Evolutionary conservation across 441 rosid species (phyloP).

Genomic region (Eruca vesicaria): DNA sequence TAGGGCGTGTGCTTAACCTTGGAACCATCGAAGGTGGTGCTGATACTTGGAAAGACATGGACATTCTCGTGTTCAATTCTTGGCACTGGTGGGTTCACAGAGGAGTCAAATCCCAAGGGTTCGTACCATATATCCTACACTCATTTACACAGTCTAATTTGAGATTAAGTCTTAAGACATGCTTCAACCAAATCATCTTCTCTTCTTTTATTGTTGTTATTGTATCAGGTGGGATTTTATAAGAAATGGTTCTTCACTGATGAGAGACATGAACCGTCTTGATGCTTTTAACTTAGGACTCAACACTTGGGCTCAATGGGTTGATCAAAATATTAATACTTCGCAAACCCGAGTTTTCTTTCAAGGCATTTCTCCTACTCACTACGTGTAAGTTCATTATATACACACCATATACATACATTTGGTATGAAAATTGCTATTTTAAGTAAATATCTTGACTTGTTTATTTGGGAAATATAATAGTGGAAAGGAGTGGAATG

Average conservation of each 20-base stretch:
- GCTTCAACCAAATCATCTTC: neutral
- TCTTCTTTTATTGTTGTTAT: neutral
- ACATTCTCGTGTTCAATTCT: constrained; percentile 61
- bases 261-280: constrained; percentile 64
- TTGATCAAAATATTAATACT: constrained; percentile 48
- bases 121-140: neutral
- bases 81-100: constrained; percentile 87
- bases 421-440: neutral
- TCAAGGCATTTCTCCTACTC: constrained; percentile 81
- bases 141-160: neutral
- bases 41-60: constrained; percentile 61
- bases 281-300: constrained; percentile 59
- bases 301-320: constrained; percentile 67
- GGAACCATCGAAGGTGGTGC: constrained; percentile 51
- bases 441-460: neutral
- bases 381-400: constrained; percentile 49
- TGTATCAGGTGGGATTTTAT: constrained; percentile 62
- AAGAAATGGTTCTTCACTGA: constrained; percentile 42
- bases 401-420: neutral
- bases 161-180: constrained; percentile 1
- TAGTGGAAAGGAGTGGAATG: constrained; percentile 69
- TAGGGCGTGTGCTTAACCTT: constrained; percentile 54
- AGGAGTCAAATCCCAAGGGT: constrained; percentile 50
- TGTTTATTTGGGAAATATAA: neutral
- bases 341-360: constrained; percentile 55